Evolutionary conservation across 2,329 filamentous ascomycete genomes (phyloP), one percentile per base, ranked within the genome.

Genomic region (Fusarium torulosum): DNA sequence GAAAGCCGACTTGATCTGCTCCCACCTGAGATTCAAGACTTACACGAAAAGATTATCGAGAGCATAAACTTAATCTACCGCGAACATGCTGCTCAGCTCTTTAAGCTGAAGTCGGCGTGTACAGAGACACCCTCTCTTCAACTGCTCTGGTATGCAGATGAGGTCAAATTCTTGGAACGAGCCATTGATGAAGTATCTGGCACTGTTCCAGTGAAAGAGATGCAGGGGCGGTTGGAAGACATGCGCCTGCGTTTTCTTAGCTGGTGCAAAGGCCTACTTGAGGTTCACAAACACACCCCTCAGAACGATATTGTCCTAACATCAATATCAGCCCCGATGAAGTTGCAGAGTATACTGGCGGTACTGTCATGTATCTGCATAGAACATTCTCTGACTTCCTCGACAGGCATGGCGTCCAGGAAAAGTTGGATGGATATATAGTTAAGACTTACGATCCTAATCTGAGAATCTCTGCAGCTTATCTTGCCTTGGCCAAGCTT

Each of bases 191-290:
- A 59, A 15, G 27, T 45, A 5, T 6, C 21, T 0, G 5, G 0
- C 2, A 14, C 4, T 3, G 4, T 50, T 3, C 8, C 17, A 0
- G 1, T 2, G 1, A 5, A 40, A 1, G 43, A 53, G 2, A 2
- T 5, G 2, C 2, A 20, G 2, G 27, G 42, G 0, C 43, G 66
- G 3, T 1, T 43, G 3, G 43, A 62, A 2, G 49, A 65, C 0
- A 53, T 68, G 35, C 35, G 55, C 0, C 52, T 7, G 6, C 60
- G 66, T 11, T 21, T 69, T 1, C 27, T 55, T 0, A 62, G 66
- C 6, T 44, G 66, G 3, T 68, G 66, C 19, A 53, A 46, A 38
- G 64, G 66, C 0, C 8, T 69, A 1, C 45, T 69, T 0, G 56
- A 61, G 19, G 43, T 60, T 8, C 20, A 41, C 1, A 9, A 29